These are phyloP conservation scores for Grosmannia clavigera DNA, from an alignment of 2,329 filamentous ascomycete genomes.

Conservation along the genomic window DNA sequence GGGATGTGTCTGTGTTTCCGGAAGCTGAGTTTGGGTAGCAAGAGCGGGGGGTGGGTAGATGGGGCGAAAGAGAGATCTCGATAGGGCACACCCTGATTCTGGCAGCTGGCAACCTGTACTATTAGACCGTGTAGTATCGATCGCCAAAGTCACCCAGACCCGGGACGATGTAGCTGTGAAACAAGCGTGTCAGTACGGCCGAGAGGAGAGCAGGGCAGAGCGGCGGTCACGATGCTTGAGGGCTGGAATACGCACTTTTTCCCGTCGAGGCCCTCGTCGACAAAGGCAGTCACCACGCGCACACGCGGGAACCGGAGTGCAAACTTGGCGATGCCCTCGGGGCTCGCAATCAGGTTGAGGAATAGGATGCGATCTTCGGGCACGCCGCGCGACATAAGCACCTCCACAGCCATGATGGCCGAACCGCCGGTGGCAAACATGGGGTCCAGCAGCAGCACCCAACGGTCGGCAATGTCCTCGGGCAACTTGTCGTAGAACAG, in stretches of 20 bases:
- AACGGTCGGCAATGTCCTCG: slow-evolving; percentile 80
- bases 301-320: slow-evolving; percentile 79
- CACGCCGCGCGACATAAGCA: slow-evolving; percentile 79
- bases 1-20: neutral
- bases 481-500: slow-evolving; percentile 97
- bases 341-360: slow-evolving; percentile 94
- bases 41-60: neutral
- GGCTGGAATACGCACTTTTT: slow-evolving; percentile 56
- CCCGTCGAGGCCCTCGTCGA: slow-evolving; percentile 86
- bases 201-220: no score
- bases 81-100: neutral
- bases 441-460: slow-evolving; percentile 90
- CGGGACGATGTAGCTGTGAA: slow-evolving; percentile 76
- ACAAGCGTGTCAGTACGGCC: slow-evolving; percentile 22
- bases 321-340: slow-evolving; percentile 81
- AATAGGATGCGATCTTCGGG: slow-evolving; percentile 93
- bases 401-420: slow-evolving; percentile 92
- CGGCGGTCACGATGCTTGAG: neutral
- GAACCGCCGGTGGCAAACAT: slow-evolving; percentile 98
- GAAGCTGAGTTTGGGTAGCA: neutral
- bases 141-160: slow-evolving; percentile 94
- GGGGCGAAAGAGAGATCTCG: neutral
- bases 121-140: slow-evolving; percentile 78
- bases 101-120: slow-evolving; percentile 1
- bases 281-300: slow-evolving; percentile 87